phyloP scores from a whole-genome alignment of 805 yeast genomes.

The Barnettozyma salicaria region DNA sequence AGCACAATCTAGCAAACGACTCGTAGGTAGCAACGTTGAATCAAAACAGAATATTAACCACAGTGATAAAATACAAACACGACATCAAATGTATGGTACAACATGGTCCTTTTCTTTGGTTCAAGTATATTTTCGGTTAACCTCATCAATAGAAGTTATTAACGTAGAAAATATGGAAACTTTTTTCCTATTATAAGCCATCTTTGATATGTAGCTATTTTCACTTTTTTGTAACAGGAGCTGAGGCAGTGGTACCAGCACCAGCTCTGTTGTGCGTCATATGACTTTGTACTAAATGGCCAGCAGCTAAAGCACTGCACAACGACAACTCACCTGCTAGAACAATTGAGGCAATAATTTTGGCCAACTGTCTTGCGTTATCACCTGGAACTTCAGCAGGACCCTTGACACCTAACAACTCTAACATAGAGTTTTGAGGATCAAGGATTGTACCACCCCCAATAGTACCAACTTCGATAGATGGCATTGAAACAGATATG shows the following conservation, averaged over 20 bases:
- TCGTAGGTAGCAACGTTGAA: too few species aligned
- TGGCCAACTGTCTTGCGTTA: slow-evolving; percentile 90
- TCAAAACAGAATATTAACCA: too few species aligned
- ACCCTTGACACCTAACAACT: slow-evolving; percentile 89
- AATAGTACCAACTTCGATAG: slow-evolving; percentile 97
- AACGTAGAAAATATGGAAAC: too few species aligned
- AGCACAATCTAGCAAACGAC: too few species aligned
- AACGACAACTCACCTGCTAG: slow-evolving; percentile 93
- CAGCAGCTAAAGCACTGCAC: slow-evolving; percentile 96
- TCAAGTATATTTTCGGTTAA: too few species aligned
- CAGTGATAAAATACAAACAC: too few species aligned
- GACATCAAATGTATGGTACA: too few species aligned
- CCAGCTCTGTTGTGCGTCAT: slow-evolving; percentile 83
- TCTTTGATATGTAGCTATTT: not conserved
- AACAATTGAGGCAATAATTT: slow-evolving; percentile 88
- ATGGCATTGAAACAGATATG: slow-evolving; percentile 98
- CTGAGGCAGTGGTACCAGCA: slow-evolving; percentile 13
- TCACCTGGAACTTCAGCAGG: slow-evolving; percentile 93
- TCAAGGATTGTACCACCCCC: slow-evolving; percentile 98
- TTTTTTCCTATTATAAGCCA: not conserved
- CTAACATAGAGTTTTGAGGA: slow-evolving; percentile 96
- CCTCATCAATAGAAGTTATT: too few species aligned
- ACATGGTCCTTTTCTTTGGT: too few species aligned
- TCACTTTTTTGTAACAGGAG: slow-evolving; percentile 16
- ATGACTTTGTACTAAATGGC: slow-evolving; percentile 95